Conservation (phyloP, 1,284 basidiomycete genomes). For the Puccinia coronata region DNA sequence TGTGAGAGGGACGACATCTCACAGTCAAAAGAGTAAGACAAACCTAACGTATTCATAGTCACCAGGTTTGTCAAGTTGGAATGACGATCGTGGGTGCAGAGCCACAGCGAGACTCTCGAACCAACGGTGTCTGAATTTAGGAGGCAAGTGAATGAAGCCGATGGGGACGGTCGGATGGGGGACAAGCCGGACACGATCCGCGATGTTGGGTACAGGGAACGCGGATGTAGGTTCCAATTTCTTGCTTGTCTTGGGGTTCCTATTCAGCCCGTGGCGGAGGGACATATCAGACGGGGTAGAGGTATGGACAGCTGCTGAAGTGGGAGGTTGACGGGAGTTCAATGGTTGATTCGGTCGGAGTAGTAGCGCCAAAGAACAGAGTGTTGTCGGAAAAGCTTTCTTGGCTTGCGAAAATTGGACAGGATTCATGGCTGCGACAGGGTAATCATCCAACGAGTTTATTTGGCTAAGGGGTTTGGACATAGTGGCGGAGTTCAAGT, state of each 20-base stretch:
- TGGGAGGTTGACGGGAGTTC: slow-evolving; percentile 1
- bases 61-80: slow-evolving; percentile 13
- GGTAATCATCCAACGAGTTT: neutral
- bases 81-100: slow-evolving; percentile 8
- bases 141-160: slow-evolving; percentile 31
- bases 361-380: slow-evolving; percentile 33
- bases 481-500: neutral
- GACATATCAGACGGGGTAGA: slow-evolving; percentile 5
- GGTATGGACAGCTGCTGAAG: neutral
- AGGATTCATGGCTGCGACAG: slow-evolving; percentile 22
- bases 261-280: neutral
- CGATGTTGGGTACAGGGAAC: slow-evolving; percentile 28
- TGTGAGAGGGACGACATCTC: no score
- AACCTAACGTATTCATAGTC: slow-evolving; percentile 45
- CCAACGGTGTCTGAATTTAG: slow-evolving; percentile 22
- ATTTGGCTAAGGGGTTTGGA: neutral
- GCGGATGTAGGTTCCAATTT: neutral
- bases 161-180: slow-evolving; percentile 17
- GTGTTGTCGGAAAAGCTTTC: slow-evolving; percentile 24
- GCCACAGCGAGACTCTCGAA: slow-evolving; percentile 15
- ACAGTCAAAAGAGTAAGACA: neutral
- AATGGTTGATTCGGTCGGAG: slow-evolving; percentile 35
- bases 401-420: slow-evolving; percentile 28
- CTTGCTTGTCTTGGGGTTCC: slow-evolving; percentile 16
- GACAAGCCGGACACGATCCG: slow-evolving; percentile 11